Evolutionary conservation across 23 red algal species (phyloP).

Genomic region (Gracilaria gracilis): DNA sequence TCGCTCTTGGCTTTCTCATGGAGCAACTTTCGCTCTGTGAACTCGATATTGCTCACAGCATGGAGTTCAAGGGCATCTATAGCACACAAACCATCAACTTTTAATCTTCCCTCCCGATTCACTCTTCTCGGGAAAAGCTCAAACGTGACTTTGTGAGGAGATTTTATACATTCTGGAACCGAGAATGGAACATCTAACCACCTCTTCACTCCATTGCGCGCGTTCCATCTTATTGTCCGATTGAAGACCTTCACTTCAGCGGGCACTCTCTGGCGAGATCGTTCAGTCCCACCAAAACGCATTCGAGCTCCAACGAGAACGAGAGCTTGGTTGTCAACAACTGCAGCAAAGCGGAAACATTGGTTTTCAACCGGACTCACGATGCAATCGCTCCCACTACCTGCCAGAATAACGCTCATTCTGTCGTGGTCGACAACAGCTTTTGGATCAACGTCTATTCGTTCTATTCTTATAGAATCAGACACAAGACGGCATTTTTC

Average conservation of each 20-base stretch:
- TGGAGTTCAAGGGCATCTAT: conserved; percentile 69
- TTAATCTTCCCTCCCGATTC: conserved; percentile 12
- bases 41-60: conserved; percentile 69
- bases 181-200: conserved; percentile 73
- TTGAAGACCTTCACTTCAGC: conserved; percentile 61
- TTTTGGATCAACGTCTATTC: not conserved
- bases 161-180: conserved; percentile 60
- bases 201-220: conserved; percentile 60
- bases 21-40: conserved; percentile 59
- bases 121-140: conserved; percentile 51
- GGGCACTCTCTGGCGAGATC: conserved; percentile 58
- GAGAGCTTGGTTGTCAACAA: conserved; percentile 27
- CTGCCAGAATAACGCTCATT: conserved; percentile 46
- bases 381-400: conserved; percentile 51
- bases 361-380: conserved; percentile 57
- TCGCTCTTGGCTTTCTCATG: conserved; percentile 52
- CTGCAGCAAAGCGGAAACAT: conserved; percentile 44
- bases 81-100: conserved; percentile 44
- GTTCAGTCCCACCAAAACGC: conserved; percentile 59
- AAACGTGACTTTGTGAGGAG: conserved; percentile 48
- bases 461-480: conserved; percentile 36
- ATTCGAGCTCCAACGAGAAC: conserved; percentile 70
- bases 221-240: conserved; percentile 25
- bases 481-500: conserved; percentile 64
- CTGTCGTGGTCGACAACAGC: conserved; percentile 15